These are phyloP conservation scores for Cystobasidium tubakii DNA, from an alignment of 768 basidiomycete species.

Conservation along the genomic window DNA sequence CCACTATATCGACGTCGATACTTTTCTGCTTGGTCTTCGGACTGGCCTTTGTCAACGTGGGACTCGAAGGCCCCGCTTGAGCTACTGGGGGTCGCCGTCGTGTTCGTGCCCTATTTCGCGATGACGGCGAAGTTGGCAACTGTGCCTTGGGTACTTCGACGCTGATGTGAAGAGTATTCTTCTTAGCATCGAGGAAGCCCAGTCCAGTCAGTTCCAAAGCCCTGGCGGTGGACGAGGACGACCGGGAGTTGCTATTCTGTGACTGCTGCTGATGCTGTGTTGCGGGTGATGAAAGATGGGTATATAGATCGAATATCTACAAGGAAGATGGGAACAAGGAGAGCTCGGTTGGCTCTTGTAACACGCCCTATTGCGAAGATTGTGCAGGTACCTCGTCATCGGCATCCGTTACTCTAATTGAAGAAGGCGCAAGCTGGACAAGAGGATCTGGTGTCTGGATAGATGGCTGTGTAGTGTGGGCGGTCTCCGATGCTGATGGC, in stretches of 20 bases:
- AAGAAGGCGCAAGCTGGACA: neutral
- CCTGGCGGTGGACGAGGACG: neutral
- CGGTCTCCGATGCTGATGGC: neutral
- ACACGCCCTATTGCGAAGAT: neutral
- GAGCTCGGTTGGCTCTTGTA: neutral
- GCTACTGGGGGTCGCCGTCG: neutral
- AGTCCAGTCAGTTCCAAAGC: neutral
- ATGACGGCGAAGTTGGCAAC: neutral
- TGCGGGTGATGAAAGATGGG: neutral
- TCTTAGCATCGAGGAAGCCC: constrained; percentile 17
- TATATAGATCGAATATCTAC: constrained; percentile 33
- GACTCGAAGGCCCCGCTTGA: neutral
- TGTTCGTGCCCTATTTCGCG: neutral
- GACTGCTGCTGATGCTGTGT: neutral
- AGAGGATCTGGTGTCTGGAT: neutral
- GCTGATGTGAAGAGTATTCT: neutral
- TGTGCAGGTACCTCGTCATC: constrained; percentile 27
- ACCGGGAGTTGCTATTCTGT: neutral
- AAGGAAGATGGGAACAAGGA: neutral
- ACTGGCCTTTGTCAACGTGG: neutral
- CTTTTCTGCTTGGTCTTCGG: neutral
- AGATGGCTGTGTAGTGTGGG: neutral
- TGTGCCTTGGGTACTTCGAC: neutral
- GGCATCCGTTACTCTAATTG: constrained; percentile 2
- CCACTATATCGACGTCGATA: neutral